Conservation (phyloP, 2,329 filamentous ascomycete species). For the Dactylellina drechsleri region DNA sequence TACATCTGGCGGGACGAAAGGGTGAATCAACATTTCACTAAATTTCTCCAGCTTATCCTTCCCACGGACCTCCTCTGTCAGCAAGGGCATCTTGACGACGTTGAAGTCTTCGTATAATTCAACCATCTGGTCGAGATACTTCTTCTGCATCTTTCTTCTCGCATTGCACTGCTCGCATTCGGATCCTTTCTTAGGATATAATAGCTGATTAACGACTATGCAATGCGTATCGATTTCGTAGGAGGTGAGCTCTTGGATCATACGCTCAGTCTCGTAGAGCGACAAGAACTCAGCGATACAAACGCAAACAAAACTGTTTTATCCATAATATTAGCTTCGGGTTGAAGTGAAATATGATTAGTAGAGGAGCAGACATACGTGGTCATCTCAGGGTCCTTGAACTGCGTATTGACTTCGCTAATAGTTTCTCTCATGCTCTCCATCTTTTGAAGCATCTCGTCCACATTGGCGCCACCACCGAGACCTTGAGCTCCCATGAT, state of each 20-base stretch:
- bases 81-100: conserved; percentile 95
- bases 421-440: conserved; percentile 93
- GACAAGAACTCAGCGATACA: conserved; percentile 97
- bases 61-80: conserved; percentile 94
- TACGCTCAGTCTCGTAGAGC: conserved; percentile 97
- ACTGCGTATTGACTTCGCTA: conserved; percentile 93
- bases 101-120: conserved; percentile 99
- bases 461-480: conserved; percentile 66
- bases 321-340: conserved; percentile 64
- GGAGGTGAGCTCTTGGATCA: conserved; percentile 96
- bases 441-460: conserved; percentile 93
- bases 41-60: conserved; percentile 94
- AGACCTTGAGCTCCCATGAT: conserved; percentile 79
- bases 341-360: not conserved
- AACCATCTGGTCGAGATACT: conserved; percentile 98
- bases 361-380: conserved; percentile 54
- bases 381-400: conserved; percentile 84
- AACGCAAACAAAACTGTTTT: conserved; percentile 88
- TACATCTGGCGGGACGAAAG: conserved; percentile 73
- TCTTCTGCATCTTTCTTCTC: conserved; percentile 97
- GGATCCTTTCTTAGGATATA: conserved; percentile 87
- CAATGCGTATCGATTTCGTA: conserved; percentile 96
- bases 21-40: conserved; percentile 82
- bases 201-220: conserved; percentile 97
- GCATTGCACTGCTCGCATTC: conserved; percentile 95